A percentile compares a stretch with the other conserved stretches of the same genome.
Evolutionary conservation across 805 yeast genomes (phyloP).

Genomic region (Candida vartiovaarae): DNA sequence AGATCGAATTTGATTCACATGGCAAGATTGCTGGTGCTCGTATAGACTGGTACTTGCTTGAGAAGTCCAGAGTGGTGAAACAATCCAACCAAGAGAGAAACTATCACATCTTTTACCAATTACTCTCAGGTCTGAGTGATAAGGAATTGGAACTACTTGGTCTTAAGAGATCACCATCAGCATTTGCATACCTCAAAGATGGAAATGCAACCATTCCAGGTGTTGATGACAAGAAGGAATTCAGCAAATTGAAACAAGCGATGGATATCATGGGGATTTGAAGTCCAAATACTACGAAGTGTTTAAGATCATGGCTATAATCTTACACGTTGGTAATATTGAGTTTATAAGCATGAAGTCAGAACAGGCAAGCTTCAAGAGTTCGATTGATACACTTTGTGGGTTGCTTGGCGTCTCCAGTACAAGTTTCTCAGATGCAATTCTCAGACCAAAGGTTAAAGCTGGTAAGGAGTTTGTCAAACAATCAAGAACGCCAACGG

Average conservation of each 20-base stretch:
- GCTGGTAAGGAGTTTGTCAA: conserved; percentile 86
- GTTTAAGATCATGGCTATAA: conserved; percentile 61
- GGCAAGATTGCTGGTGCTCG: conserved; percentile 81
- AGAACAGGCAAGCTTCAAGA: conserved; percentile 67
- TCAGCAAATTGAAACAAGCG: conserved; percentile 53
- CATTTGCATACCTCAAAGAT: conserved; percentile 51
- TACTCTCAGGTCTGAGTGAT: conserved; percentile 59
- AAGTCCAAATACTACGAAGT: conserved; percentile 49
- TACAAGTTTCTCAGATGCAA: conserved; percentile 46
- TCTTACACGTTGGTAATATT: conserved; percentile 82
- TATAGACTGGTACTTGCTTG: conserved; percentile 90
- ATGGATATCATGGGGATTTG: conserved; percentile 72
- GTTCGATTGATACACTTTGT: conserved; percentile 46
- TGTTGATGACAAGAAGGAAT: conserved; percentile 71
- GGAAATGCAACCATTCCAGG: conserved; percentile 56
- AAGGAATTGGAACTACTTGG: conserved; percentile 40
- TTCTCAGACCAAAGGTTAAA: conserved; percentile 75
- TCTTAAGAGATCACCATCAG: conserved; percentile 30
- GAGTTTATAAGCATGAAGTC: conserved; percentile 58
- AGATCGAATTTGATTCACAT: conserved; percentile 61
- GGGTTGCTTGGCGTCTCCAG: conserved; percentile 57
- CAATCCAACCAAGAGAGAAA: conserved; percentile 78
- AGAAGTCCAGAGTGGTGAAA: conserved; percentile 83
- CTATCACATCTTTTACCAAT: conserved; percentile 89
- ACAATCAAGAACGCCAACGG: conserved; percentile 71